Evolutionary conservation across 1,284 basidiomycete species (phyloP), one percentile per base, ranked within the genome.

Genomic region (Sporisorium exsertum): DNA sequence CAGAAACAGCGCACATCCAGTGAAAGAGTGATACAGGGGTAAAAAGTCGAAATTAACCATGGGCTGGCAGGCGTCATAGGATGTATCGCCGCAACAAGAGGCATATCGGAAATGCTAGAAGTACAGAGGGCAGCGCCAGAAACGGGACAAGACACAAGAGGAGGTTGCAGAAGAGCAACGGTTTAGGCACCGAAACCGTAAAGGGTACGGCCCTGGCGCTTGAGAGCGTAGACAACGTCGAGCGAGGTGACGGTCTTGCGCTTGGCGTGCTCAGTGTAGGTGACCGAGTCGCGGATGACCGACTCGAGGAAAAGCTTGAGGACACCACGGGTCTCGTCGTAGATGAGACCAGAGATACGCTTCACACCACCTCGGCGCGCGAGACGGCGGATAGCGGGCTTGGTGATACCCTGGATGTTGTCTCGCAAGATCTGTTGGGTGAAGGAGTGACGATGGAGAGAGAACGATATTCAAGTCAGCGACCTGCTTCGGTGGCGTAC

Each of bases 201-300:
- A 58, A 96, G 90, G 66, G 93, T 94, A 85, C 94, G 90, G 64
- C 85, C 86, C 78, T 86, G 84, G 78, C 94, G 91, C 90, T 96
- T 96, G 83, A 97, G 91, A 43, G 94, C 94, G 87, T 97, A 96
- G 77, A 96, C 94, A 74, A 94, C 93, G 83, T 94, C 92, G 78
- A 94, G 92, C 12, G 94, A 93, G 57, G 92, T 94, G 76, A 94
- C 93, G 55, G 92, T 94, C 89, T 94, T 94, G 85, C 93, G 91
- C 89, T 95, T 95, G 72, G 94, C 93, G 89, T 96, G 94, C 87
- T 95, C 94, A 74, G 94, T 95, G 91, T 95, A 95, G 77, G 91
- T 92, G 85, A 93, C 92, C 46, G 91, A 91, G 88, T 93, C 94
- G 82, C 93, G 92, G 86, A 95, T 95, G 85, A 95, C 93, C 90